Evolutionary conservation across 176 grass and related monocot genomes (phyloP).

Genomic region (Eragrostis curvula): DNA sequence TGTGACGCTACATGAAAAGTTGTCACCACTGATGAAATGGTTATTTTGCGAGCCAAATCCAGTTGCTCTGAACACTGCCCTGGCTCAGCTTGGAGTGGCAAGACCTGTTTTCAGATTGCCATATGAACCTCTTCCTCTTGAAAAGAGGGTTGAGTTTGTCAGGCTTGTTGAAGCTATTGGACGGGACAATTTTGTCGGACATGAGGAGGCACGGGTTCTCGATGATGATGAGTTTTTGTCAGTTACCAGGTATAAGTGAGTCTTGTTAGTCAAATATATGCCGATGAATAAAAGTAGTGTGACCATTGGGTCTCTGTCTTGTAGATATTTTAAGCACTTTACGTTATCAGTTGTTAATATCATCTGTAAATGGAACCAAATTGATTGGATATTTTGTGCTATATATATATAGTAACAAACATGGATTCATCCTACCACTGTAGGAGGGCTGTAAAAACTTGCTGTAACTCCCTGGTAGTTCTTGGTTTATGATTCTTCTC

Average conservation of each 20-base stretch:
- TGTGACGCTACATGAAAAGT: slow-evolving; percentile 49
- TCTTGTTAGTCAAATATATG: background rate
- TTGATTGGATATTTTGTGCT: background rate
- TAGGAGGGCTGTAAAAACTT: too few relatives aligned
- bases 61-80: slow-evolving; percentile 76
- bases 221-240: slow-evolving; percentile 84
- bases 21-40: slow-evolving; percentile 76
- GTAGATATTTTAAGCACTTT: background rate
- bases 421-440: background rate
- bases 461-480: too few relatives aligned
- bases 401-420: background rate
- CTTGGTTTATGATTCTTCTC: too few relatives aligned
- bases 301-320: background rate
- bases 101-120: slow-evolving; percentile 76
- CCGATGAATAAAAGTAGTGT: background rate
- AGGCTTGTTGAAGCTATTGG: slow-evolving; percentile 72
- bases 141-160: slow-evolving; percentile 75
- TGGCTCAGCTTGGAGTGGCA: slow-evolving; percentile 74
- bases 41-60: slow-evolving; percentile 80
- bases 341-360: background rate
- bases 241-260: slow-evolving; percentile 62
- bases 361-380: background rate
- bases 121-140: slow-evolving; percentile 74
- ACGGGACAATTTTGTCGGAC: slow-evolving; percentile 69
- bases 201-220: slow-evolving; percentile 62